These are phyloP conservation scores for Fusarium scirpi DNA, from an alignment of 2,329 filamentous ascomycete species.

Conservation along the genomic window DNA sequence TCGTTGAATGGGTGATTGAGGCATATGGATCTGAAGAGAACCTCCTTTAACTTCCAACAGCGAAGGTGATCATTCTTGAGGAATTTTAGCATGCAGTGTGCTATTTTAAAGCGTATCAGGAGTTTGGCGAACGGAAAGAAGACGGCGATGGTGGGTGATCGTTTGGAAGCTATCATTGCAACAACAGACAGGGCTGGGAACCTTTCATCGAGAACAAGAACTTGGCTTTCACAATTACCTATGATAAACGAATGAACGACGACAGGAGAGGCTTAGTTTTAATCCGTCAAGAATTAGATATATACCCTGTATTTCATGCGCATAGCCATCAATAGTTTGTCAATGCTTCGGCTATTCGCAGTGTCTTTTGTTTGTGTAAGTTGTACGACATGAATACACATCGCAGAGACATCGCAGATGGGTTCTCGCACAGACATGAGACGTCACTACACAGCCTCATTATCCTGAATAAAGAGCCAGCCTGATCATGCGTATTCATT, in stretches of 20 bases:
- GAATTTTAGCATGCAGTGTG: background rate
- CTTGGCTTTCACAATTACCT: background rate
- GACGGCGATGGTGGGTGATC: background rate
- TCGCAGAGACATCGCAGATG: background rate
- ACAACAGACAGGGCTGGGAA: background rate
- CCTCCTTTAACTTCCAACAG: background rate
- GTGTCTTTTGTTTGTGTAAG: background rate
- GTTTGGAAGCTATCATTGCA: background rate
- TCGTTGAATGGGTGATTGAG: constrained; percentile 65
- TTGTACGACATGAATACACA: background rate
- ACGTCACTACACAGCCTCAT: constrained; percentile 8
- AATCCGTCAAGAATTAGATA: background rate
- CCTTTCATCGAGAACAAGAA: background rate
- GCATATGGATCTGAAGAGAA: constrained; percentile 50
- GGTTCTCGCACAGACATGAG: background rate
- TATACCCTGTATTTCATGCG: background rate
- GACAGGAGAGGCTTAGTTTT: background rate
- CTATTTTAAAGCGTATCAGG: constrained; percentile 6
- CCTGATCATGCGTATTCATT: background rate
- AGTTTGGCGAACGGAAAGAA: constrained; percentile 22
- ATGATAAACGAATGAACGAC: constrained; percentile 6
- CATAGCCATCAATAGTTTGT: background rate
- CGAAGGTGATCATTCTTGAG: background rate
- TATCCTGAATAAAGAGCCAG: background rate
- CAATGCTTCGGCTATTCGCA: background rate